Conservation (phyloP, 1,139 yeast species). For the Citeromyces hawaiiensis region DNA sequence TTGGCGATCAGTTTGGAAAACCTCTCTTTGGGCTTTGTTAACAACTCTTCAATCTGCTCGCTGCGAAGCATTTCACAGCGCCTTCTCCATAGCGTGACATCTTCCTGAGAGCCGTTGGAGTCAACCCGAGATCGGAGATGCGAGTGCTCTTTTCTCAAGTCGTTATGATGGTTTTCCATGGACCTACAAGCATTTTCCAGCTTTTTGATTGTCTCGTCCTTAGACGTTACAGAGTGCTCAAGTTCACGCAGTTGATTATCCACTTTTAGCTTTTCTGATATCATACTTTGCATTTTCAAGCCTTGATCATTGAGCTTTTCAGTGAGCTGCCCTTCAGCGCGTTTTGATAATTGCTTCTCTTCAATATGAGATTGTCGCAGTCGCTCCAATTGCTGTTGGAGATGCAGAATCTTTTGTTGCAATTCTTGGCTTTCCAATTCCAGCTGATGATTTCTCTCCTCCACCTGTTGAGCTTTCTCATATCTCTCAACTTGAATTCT, state of each 20-base stretch:
- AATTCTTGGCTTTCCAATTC: conserved; percentile 1
- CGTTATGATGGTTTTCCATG: neutral
- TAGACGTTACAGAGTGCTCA: neutral
- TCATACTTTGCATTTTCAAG: conserved; percentile 10
- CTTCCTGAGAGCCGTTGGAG: neutral
- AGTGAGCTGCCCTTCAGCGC: neutral
- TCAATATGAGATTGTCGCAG: neutral
- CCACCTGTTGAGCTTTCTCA: conserved; percentile 5
- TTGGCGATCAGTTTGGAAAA: conserved; percentile 14
- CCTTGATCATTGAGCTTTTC: neutral
- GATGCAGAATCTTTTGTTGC: conserved; percentile 6
- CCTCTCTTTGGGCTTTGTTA: conserved; percentile 4
- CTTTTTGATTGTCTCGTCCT: neutral
- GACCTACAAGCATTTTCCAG: neutral
- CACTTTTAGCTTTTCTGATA: conserved; percentile 6
- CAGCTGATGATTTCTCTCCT: conserved; percentile 5
- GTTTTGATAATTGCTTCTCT: neutral
- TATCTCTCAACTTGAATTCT: neutral
- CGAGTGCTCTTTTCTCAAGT: conserved; percentile 2
- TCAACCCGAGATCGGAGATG: neutral
- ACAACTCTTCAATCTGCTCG: neutral
- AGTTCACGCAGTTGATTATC: neutral
- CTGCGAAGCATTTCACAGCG: neutral
- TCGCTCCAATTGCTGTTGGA: conserved; percentile 3
- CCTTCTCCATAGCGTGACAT: neutral